Evolutionary conservation across 23 red algal species (phyloP), one percentile per base, ranked within the genome.

Genomic region (Gracilaria caudata): DNA sequence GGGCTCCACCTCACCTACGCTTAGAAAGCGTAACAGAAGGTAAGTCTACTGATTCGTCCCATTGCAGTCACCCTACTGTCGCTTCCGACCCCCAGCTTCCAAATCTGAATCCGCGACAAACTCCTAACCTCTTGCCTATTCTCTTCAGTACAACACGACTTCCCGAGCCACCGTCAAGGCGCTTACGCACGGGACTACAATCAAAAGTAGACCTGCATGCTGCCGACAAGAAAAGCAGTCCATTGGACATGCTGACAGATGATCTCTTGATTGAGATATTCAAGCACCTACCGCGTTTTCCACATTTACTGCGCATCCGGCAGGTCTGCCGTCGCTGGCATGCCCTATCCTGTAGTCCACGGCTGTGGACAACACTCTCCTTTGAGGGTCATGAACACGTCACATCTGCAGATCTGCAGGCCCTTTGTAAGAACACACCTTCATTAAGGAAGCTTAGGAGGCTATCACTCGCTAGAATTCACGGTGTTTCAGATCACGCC

Each of bases 331-430:
- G 53, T 3, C 66, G 87, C 25, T 91, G 87, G 87, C 49, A 45
- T 40, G 11, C 29, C 25, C 58, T 91, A 19, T 82, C 77, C 54
- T 91, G 77, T 20, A 82, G 64, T 49, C 77, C 87, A 44, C 77
- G 78, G 25, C 39, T 91, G 30, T 91, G 87, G 87, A 91, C 66
- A 29, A 73, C 61, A 13, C 66, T 91, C 40, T 91, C 87, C 0
- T 91, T 91, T 75, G 87, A 91, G 64, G 87, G 87, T 57, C 87
- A 91, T 13, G 87, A 91, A 43, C 76, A 91, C 78, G 74, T 91
- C 34, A 82, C 87, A 56, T 81, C 87, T 11, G 73, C 49, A 19
- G 68, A 91, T 82, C 35, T 91, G n/a, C 60, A 70, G 19, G 63
- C 78, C 0, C 77, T 91, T 39, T 91, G 76, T 46, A 68, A 76